Conservation (phyloP, 345 rosid species). For the Pistacia atlantica region DNA sequence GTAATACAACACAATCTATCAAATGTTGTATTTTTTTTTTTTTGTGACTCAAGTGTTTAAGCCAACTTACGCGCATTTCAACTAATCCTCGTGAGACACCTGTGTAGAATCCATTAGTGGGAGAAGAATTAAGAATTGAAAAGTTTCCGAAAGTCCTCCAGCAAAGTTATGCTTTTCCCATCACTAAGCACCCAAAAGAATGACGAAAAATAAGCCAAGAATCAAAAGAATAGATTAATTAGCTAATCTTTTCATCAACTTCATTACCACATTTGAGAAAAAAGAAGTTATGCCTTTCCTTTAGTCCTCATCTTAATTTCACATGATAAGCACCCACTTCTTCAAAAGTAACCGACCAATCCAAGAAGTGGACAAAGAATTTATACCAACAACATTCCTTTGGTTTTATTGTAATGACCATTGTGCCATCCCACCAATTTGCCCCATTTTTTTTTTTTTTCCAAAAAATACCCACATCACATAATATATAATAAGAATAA, state of each 20-base stretch:
- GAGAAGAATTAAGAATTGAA: background rate
- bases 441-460: background rate
- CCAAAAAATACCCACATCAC: too few species aligned
- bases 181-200: background rate
- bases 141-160: background rate
- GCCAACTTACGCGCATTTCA: too few species aligned
- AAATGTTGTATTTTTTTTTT: too few species aligned
- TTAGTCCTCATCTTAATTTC: conserved; percentile 1
- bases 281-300: conserved; percentile 37
- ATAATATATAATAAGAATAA: too few species aligned
- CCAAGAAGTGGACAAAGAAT: conserved; percentile 43
- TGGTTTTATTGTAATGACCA: conserved; percentile 11
- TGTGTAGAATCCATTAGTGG: background rate
- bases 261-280: conserved; percentile 2
- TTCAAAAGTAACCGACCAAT: conserved; percentile 43
- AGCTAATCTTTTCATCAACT: conserved; percentile 11
- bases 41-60: too few species aligned
- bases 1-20: too few species aligned
- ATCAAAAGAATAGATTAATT: background rate
- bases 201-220: background rate
- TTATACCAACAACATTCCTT: conserved; percentile 18
- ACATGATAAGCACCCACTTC: conserved; percentile 9
- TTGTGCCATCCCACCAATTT: conserved; percentile 10
- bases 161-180: conserved; percentile 12
- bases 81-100: too few species aligned